phyloP scores from a whole-genome alignment of 2,329 filamentous ascomycete genomes.

The Talaromyces sp. region DNA sequence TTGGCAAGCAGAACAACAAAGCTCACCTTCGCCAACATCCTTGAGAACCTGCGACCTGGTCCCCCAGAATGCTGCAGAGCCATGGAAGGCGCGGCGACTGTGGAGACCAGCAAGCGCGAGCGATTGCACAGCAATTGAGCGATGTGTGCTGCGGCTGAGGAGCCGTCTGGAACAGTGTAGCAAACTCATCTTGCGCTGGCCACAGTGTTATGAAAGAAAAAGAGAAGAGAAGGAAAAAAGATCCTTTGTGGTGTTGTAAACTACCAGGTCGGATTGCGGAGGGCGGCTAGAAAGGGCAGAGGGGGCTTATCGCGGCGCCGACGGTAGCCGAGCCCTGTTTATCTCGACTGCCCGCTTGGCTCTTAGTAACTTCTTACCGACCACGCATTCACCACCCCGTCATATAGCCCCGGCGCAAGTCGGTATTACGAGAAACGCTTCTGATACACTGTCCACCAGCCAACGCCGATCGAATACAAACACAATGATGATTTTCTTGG shows the following conservation, averaged over 20 bases:
- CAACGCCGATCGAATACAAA: background rate
- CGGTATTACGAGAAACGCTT: no score
- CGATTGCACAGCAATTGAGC: constrained; percentile 17
- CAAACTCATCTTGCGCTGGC: constrained; percentile 4
- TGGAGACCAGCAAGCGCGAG: constrained; percentile 16
- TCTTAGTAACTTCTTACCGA: no score
- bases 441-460: no score
- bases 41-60: constrained; percentile 36
- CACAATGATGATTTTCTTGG: background rate
- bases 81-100: constrained; percentile 30
- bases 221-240: background rate
- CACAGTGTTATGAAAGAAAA: background rate
- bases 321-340: constrained; percentile 11
- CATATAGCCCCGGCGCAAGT: no score
- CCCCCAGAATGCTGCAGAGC: constrained; percentile 26
- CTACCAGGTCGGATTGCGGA: background rate
- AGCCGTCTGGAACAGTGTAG: constrained; percentile 7
- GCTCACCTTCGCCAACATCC: constrained; percentile 38
- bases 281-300: constrained; percentile 8
- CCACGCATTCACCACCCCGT: no score
- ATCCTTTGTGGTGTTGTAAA: background rate
- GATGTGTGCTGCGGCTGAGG: constrained; percentile 13
- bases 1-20: background rate
- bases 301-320: constrained; percentile 9
- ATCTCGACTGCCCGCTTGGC: background rate